Conservation (phyloP, 1,284 basidiomycete genomes). For the Cystobasidiaceae sp. region DNA sequence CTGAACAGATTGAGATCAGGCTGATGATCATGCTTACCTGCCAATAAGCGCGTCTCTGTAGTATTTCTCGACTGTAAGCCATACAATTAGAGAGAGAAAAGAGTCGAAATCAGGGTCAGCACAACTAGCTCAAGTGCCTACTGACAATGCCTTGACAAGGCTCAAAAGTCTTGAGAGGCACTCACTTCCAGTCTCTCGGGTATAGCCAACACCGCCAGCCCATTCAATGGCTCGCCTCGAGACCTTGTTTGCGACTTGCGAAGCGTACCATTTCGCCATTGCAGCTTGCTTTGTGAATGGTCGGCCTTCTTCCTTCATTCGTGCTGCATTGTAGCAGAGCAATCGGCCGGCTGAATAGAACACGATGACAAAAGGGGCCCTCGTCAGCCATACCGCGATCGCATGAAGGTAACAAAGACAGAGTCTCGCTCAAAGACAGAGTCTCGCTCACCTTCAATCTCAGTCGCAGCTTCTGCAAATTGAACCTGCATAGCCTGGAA, state of each 20-base stretch:
- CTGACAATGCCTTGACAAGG: too few species aligned
- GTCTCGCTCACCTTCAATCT: slow-evolving; percentile 60
- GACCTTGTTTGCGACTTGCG: slow-evolving; percentile 81
- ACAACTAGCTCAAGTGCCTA: too few species aligned
- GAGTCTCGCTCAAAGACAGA: neutral
- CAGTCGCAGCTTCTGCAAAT: slow-evolving; percentile 60
- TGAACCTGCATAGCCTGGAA: slow-evolving; percentile 97
- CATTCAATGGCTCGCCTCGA: slow-evolving; percentile 90
- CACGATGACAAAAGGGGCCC: slow-evolving; percentile 42
- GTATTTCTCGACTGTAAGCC: slow-evolving; percentile 42
- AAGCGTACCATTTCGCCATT: slow-evolving; percentile 65
- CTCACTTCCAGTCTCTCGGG: slow-evolving; percentile 76
- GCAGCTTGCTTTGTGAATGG: slow-evolving; percentile 81
- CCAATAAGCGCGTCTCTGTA: slow-evolving; percentile 83
- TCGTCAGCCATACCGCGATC: neutral
- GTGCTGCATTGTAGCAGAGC: slow-evolving; percentile 93
- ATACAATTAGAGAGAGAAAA: neutral
- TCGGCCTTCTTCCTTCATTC: slow-evolving; percentile 77
- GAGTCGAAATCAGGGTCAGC: slow-evolving; percentile 1
- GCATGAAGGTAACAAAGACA: neutral
- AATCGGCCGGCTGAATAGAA: slow-evolving; percentile 89
- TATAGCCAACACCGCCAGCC: slow-evolving; percentile 93
- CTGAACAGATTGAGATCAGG: neutral
- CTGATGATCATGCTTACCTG: slow-evolving; percentile 34
- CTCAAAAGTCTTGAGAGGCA: neutral